Evolutionary conservation across 768 basidiomycete species (phyloP).

Genomic region (Pulveroboletus sp.): DNA sequence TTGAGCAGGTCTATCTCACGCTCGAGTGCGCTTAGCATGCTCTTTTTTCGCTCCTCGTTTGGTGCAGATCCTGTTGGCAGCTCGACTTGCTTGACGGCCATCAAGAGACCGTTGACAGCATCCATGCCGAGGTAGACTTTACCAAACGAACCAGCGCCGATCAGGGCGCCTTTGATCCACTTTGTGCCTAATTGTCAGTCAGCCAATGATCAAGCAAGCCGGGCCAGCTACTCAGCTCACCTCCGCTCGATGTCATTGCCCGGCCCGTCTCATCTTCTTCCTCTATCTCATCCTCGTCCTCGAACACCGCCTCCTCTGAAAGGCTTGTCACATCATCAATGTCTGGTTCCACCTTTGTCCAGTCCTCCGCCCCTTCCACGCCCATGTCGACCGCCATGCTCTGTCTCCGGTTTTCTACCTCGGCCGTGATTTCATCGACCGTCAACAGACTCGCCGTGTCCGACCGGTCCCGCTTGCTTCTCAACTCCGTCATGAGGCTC

Average conservation of each 20-base stretch:
- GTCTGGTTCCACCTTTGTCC: slow-evolving; percentile 63
- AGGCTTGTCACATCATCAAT: slow-evolving; percentile 46
- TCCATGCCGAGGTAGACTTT: slow-evolving; percentile 97
- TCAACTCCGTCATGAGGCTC: slow-evolving; percentile 78
- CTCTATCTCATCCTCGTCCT: slow-evolving; percentile 42
- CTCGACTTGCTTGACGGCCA: slow-evolving; percentile 98
- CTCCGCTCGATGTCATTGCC: slow-evolving; percentile 51
- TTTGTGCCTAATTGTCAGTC: slow-evolving; percentile 58
- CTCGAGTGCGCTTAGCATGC: slow-evolving; percentile 88
- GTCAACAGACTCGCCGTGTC: slow-evolving; percentile 92
- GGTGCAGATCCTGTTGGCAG: slow-evolving; percentile 77
- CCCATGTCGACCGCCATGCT: slow-evolving; percentile 44
- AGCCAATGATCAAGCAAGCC: neutral
- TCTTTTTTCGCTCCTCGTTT: slow-evolving; percentile 90
- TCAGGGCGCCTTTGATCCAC: slow-evolving; percentile 96
- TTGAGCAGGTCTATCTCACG: slow-evolving; percentile 92
- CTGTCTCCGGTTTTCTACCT: slow-evolving; percentile 68
- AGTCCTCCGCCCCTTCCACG: slow-evolving; percentile 57
- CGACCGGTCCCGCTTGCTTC: slow-evolving; percentile 77
- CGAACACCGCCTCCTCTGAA: slow-evolving; percentile 39
- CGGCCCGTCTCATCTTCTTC: slow-evolving; percentile 50
- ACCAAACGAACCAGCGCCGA: slow-evolving; percentile 92
- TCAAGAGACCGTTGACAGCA: slow-evolving; percentile 80
- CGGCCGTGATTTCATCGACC: slow-evolving; percentile 96
- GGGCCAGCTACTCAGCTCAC: slow-evolving; percentile 31